Percentiles rank a stretch among this genome's conserved stretches.
These are phyloP conservation scores for Xylariomycetidae sp. DNA, from an alignment of 2,329 filamentous ascomycete species.

Conservation along the genomic window DNA sequence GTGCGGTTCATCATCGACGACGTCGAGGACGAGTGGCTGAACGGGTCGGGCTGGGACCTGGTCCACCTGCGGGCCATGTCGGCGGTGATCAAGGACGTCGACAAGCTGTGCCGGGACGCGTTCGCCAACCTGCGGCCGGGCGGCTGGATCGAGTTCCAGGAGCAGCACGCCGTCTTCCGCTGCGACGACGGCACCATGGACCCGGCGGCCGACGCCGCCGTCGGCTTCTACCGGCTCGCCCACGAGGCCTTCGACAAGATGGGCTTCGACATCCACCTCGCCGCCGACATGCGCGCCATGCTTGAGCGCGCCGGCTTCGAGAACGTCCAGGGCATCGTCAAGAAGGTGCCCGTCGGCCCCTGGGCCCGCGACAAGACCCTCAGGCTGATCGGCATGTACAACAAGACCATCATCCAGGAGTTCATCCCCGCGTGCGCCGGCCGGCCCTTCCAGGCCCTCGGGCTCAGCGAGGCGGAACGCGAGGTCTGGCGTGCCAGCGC, in stretches of 20 bases:
- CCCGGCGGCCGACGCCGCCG: slow-evolving; percentile 32
- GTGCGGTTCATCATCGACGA: slow-evolving; percentile 51
- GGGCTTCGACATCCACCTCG: slow-evolving; percentile 34
- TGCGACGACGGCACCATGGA: slow-evolving; percentile 39
- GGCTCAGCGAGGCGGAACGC: slow-evolving; percentile 12
- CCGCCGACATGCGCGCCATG: slow-evolving; percentile 26
- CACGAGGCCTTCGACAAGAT: slow-evolving; percentile 27
- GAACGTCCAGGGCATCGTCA: slow-evolving; percentile 33
- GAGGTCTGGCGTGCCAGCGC: slow-evolving; percentile 12
- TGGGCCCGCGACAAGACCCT: slow-evolving; percentile 39
- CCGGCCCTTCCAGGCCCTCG: slow-evolving; percentile 8
- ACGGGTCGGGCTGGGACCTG: slow-evolving; percentile 43
- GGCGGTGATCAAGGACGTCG: slow-evolving; percentile 45
- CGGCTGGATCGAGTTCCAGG: slow-evolving; percentile 50
- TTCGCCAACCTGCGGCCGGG: slow-evolving; percentile 38
- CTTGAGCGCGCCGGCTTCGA: slow-evolving; percentile 35
- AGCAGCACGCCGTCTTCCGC: slow-evolving; percentile 35
- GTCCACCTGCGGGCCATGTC: slow-evolving; percentile 49
- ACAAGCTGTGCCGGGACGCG: slow-evolving; percentile 38
- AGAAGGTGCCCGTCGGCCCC: slow-evolving; percentile 41
- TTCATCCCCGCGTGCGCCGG: slow-evolving; percentile 9
- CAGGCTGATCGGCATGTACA: slow-evolving; percentile 35
- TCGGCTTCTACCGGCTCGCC: slow-evolving; percentile 23
- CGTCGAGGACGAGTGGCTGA: slow-evolving; percentile 43
- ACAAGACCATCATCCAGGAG: slow-evolving; percentile 11